Evolutionary conservation across 2,329 filamentous ascomycete species (phyloP).

Genomic region (Dothiorella sarmentorum): DNA sequence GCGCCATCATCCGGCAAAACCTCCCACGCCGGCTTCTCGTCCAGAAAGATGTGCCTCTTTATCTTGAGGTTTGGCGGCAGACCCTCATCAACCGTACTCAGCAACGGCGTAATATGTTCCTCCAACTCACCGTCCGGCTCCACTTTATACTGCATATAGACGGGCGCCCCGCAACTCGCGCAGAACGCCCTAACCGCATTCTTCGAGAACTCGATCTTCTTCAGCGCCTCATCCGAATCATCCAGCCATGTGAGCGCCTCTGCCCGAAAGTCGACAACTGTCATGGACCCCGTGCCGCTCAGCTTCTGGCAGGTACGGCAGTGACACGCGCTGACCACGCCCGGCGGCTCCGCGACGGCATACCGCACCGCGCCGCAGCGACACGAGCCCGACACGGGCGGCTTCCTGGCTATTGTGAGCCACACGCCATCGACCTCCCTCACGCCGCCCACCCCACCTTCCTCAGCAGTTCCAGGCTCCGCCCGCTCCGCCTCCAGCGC

Average conservation of each 20-base stretch:
- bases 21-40: slow-evolving; percentile 27
- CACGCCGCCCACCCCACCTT: too few relatives aligned
- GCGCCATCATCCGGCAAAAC: not conserved
- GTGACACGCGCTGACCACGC: not conserved
- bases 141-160: not conserved
- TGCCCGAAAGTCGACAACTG: not conserved
- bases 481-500: not conserved
- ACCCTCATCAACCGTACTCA: slow-evolving; percentile 41
- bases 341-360: not conserved
- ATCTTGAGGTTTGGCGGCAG: slow-evolving; percentile 33
- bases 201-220: not conserved
- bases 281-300: not conserved
- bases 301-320: slow-evolving; percentile 6
- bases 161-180: not conserved
- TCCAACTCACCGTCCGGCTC: not conserved
- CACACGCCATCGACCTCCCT: slow-evolving; percentile 6
- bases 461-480: not conserved
- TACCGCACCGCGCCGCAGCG: not conserved
- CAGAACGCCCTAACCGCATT: slow-evolving; percentile 2
- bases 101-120: not conserved
- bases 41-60: slow-evolving; percentile 44
- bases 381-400: slow-evolving; percentile 8
- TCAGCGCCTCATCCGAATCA: not conserved
- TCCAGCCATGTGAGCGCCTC: not conserved
- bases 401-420: not conserved